Percentiles rank a stretch among this genome's conserved stretches.
Evolutionary conservation across 208 protist genomes (phyloP).

Genomic region (Strigomonas galati): DNA sequence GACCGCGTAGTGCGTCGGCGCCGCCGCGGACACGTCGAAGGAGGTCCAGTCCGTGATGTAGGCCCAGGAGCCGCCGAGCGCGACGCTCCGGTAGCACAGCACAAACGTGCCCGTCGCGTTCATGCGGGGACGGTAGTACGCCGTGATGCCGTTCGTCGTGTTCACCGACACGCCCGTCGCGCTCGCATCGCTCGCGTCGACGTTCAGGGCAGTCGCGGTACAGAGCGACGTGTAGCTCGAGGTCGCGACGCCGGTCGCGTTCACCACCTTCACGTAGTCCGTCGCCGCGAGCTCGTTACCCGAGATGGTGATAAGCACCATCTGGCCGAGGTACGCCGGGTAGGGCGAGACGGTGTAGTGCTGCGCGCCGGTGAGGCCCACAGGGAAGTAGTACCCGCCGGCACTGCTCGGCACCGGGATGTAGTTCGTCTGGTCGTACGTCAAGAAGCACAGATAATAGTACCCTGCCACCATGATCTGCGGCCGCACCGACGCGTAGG

Average conservation of each 20-base stretch:
- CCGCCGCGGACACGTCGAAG: slow-evolving; percentile 67
- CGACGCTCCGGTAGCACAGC: slow-evolving; percentile 78
- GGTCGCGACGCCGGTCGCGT: slow-evolving; percentile 12
- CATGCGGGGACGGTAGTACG: slow-evolving; percentile 61
- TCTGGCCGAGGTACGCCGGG: slow-evolving; percentile 66
- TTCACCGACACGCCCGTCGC: slow-evolving; percentile 40
- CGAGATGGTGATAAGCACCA: slow-evolving; percentile 56
- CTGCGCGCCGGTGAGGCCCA: slow-evolving; percentile 75
- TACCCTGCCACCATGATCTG: slow-evolving; percentile 50
- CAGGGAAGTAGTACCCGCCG: slow-evolving; percentile 77
- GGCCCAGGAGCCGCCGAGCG: slow-evolving; percentile 42
- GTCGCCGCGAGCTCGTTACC: slow-evolving; percentile 56
- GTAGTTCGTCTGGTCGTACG: slow-evolving; percentile 40
- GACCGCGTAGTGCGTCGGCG: slow-evolving; percentile 52
- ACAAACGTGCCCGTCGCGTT: slow-evolving; percentile 68
- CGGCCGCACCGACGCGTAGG: slow-evolving; percentile 52
- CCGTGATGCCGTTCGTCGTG: slow-evolving; percentile 38
- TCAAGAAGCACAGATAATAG: slow-evolving; percentile 84
- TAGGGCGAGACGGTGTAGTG: slow-evolving; percentile 64
- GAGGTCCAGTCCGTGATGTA: slow-evolving; percentile 47
- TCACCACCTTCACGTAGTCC: slow-evolving; percentile 81
- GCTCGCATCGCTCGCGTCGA: slow-evolving; percentile 45
- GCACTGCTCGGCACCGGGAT: slow-evolving; percentile 64
- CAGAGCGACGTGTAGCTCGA: slow-evolving; percentile 35
- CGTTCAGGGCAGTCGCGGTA: slow-evolving; percentile 49